Conservation (phyloP, 805 yeast genomes). For the Kluyveromyces dobzhanskii region DNA sequence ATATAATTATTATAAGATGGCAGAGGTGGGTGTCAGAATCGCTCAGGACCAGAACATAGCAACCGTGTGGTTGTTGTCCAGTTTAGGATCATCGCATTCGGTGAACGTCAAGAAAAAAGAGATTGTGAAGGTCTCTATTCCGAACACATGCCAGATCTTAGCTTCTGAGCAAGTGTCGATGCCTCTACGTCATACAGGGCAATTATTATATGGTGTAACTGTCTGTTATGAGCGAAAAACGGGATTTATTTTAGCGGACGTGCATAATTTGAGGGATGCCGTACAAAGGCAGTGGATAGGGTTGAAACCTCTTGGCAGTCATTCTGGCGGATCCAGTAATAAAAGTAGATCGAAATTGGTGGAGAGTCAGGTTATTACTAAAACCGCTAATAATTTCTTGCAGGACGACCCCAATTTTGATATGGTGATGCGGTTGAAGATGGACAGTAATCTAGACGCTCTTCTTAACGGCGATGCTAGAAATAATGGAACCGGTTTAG, state of each 20-base stretch:
- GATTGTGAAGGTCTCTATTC: slow-evolving; percentile 26
- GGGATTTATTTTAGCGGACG: slow-evolving; percentile 24
- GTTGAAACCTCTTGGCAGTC: slow-evolving; percentile 1
- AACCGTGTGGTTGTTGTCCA: slow-evolving; percentile 27
- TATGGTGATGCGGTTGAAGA: slow-evolving; percentile 1
- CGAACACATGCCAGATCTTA: slow-evolving; percentile 23
- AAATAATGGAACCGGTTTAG: neutral
- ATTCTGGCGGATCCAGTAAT: neutral
- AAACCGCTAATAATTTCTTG: neutral
- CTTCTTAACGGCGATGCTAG: neutral
- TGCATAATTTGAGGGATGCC: slow-evolving; percentile 16
- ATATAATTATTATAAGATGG: neutral
- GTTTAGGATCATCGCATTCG: slow-evolving; percentile 13
- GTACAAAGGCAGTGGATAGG: slow-evolving; percentile 13
- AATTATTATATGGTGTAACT: slow-evolving; percentile 25
- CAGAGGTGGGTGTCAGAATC: neutral
- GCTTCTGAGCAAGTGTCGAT: slow-evolving; percentile 13
- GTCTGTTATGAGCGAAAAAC: slow-evolving; percentile 26
- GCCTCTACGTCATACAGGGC: slow-evolving; percentile 24
- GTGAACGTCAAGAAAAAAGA: slow-evolving; percentile 21
- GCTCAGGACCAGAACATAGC: slow-evolving; percentile 11
- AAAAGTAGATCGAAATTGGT: neutral
- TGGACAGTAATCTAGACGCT: neutral
- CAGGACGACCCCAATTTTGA: slow-evolving; percentile 4
- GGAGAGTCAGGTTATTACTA: neutral